Percentiles rank a stretch among this genome's conserved stretches.
These are phyloP conservation scores for Botryotinia calthae DNA, from an alignment of 2,329 filamentous ascomycete genomes.

Conservation along the genomic window DNA sequence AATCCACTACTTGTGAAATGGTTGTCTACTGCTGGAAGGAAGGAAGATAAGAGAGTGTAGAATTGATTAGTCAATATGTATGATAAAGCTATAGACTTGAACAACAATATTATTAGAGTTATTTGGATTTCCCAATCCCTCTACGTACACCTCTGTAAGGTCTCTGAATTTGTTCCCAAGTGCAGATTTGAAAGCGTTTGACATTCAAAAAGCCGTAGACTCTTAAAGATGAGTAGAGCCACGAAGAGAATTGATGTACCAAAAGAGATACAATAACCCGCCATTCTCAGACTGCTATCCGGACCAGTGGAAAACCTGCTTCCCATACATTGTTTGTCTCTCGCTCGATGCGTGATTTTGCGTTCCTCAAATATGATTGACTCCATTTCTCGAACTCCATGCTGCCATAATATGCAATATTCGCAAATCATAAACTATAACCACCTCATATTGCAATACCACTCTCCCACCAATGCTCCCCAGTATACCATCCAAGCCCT, in stretches of 20 bases:
- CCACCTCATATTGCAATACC: slow-evolving; percentile 3
- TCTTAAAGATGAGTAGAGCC: background rate
- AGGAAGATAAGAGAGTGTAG: background rate
- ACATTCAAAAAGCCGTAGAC: background rate
- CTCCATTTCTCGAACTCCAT: background rate
- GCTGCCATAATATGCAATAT: background rate
- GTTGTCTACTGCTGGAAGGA: background rate
- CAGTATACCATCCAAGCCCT: slow-evolving; percentile 55
- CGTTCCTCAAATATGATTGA: background rate
- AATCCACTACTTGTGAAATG: background rate
- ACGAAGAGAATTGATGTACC: background rate
- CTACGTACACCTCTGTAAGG: background rate
- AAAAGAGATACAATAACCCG: background rate
- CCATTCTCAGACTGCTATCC: background rate
- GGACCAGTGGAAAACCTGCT: no score
- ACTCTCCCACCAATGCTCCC: slow-evolving; percentile 60
- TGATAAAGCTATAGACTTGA: background rate
- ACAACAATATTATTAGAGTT: background rate
- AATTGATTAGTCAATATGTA: background rate
- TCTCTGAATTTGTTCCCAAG: background rate
- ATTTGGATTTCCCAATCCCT: background rate
- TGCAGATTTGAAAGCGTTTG: background rate
- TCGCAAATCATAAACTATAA: slow-evolving; percentile 3
- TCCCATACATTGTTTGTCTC: background rate
- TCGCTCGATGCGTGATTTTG: background rate